These are phyloP conservation scores for Penstemon barbatus DNA, from an alignment of 257 asterid species.

Conservation along the genomic window DNA sequence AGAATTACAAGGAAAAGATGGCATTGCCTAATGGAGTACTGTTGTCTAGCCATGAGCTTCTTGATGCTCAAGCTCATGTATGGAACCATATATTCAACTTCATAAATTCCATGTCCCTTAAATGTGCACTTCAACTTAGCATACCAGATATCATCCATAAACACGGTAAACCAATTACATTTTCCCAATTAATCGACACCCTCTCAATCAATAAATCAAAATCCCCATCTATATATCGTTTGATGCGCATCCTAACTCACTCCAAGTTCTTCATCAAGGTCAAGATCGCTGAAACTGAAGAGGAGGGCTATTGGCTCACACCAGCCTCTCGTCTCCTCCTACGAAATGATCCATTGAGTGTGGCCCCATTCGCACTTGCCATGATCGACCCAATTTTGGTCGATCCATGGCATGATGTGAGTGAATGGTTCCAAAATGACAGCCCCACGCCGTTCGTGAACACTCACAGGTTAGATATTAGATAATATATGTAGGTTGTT, in stretches of 20 bases:
- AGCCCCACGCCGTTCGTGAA: constrained; percentile 6
- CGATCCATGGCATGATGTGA: constrained; percentile 20
- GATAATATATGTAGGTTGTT: too few relatives aligned
- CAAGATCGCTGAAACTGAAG: not conserved
- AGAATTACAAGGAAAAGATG: not conserved
- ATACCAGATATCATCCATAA: constrained; percentile 25
- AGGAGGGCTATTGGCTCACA: constrained; percentile 18
- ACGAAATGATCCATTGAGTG: constrained; percentile 18
- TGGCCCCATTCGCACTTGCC: constrained; percentile 1
- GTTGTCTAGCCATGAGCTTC: constrained; percentile 9
- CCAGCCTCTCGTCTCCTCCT: constrained; percentile 22
- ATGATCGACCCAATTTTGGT: not conserved
- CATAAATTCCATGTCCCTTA: constrained; percentile 23
- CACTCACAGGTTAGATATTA: not conserved
- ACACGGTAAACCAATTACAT: constrained; percentile 24
- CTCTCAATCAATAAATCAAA: not conserved
- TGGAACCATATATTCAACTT: constrained; percentile 27
- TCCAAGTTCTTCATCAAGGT: constrained; percentile 21
- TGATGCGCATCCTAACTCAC: constrained; percentile 25
- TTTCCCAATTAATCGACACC: constrained; percentile 10
- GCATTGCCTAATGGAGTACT: not conserved
- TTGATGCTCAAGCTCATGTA: constrained; percentile 23
- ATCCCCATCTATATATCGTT: not conserved
- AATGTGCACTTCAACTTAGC: constrained; percentile 15
- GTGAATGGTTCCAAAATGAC: constrained; percentile 23